Conservation (phyloP, 2,329 filamentous ascomycete genomes). For the Aspergillus latus region DNA sequence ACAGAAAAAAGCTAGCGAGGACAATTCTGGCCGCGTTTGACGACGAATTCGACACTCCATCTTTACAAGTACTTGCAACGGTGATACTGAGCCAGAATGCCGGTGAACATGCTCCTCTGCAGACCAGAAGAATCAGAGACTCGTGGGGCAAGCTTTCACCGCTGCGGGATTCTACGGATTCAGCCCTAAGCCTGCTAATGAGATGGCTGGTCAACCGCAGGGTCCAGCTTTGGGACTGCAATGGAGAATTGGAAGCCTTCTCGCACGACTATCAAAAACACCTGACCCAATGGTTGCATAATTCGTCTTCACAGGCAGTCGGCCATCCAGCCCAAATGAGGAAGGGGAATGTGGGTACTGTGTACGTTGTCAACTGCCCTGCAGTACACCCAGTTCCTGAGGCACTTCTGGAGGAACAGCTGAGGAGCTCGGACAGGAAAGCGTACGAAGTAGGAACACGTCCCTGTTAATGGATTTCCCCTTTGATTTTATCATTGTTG, state of each 20-base stretch:
- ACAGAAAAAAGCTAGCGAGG: constrained; percentile 21
- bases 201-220: constrained; percentile 29
- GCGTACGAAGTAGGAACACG: constrained; percentile 31
- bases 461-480: not conserved
- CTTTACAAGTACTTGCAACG: constrained; percentile 22
- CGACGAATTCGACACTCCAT: constrained; percentile 21
- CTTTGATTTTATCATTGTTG: not conserved
- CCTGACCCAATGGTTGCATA: constrained; percentile 33
- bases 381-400: constrained; percentile 34
- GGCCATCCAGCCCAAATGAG: constrained; percentile 1
- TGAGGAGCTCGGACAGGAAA: constrained; percentile 31
- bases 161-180: constrained; percentile 20
- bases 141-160: constrained; percentile 19
- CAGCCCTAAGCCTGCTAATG: constrained; percentile 21
- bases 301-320: constrained; percentile 17
- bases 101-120: constrained; percentile 19
- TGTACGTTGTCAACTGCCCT: constrained; percentile 38
- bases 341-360: constrained; percentile 11
- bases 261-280: constrained; percentile 28
- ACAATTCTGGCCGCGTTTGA: constrained; percentile 25
- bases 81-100: constrained; percentile 22
- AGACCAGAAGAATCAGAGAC: constrained; percentile 24
- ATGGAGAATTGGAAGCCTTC: constrained; percentile 26
- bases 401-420: constrained; percentile 31
- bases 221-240: constrained; percentile 30